Evolutionary conservation across 345 rosid genomes (phyloP).

Genomic region (Populus deltoides): DNA sequence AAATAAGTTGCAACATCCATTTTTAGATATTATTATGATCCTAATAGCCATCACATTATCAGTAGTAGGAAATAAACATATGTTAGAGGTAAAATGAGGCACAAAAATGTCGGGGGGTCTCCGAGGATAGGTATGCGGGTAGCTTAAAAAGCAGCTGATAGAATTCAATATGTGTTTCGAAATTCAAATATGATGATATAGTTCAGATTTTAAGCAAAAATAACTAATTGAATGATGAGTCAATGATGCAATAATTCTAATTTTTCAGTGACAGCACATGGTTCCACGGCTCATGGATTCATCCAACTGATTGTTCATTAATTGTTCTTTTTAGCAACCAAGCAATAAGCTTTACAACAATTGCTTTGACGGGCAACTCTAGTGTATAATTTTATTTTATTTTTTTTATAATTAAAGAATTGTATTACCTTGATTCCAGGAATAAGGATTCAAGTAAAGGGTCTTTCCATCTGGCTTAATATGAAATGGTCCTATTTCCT

Average conservation of each 20-base stretch:
- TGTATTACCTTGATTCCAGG: constrained; percentile 85
- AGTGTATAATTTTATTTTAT: background rate
- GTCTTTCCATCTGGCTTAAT: constrained; percentile 70
- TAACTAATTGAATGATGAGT: background rate
- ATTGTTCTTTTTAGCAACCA: background rate
- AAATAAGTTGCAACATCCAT: background rate
- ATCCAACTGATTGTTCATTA: background rate
- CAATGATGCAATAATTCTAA: background rate
- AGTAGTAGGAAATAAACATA: background rate
- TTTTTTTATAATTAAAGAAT: too few species aligned
- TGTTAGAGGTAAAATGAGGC: background rate
- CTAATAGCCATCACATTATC: background rate
- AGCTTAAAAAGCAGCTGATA: background rate
- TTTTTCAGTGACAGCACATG: background rate
- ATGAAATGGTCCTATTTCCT: constrained; percentile 93
- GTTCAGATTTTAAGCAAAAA: background rate
- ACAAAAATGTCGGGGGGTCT: background rate
- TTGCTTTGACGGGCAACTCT: background rate
- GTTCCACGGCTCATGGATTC: background rate
- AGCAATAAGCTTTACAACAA: background rate
- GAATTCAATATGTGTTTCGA: too few species aligned
- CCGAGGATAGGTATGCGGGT: background rate
- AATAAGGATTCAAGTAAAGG: constrained; percentile 72
- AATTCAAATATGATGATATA: background rate
- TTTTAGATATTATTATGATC: background rate